These are phyloP conservation scores for Biscogniauxia sp. DNA, from an alignment of 2,329 filamentous ascomycete species.

Conservation along the genomic window DNA sequence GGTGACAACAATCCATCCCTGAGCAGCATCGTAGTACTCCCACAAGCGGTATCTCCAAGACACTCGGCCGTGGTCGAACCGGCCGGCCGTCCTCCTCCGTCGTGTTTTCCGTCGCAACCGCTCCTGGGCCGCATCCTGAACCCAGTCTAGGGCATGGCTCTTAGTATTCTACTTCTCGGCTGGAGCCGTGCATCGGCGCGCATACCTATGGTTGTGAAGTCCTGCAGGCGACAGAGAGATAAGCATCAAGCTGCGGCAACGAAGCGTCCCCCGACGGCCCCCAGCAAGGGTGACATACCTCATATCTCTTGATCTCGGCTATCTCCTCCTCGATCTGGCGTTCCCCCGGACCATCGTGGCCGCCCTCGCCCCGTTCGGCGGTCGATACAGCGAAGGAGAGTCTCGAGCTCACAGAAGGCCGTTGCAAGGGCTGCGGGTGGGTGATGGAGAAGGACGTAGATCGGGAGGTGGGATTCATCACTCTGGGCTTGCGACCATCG, in stretches of 20 bases:
- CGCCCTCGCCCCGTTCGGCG: conserved; percentile 60
- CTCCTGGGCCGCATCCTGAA: conserved; percentile 92
- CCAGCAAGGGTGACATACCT: conserved; percentile 46
- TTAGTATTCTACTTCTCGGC: conserved; percentile 31
- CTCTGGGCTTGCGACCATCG: conserved; percentile 39
- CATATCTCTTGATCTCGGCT: conserved; percentile 95
- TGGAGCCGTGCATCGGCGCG: conserved; percentile 19
- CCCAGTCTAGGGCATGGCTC: conserved; percentile 69
- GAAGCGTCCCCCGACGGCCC: not conserved
- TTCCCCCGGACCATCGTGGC: conserved; percentile 52
- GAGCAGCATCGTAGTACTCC: conserved; percentile 91
- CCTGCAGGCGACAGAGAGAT: conserved; percentile 41
- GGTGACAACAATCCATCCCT: conserved; percentile 97
- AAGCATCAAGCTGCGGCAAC: conserved; percentile 1
- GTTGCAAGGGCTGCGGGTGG: conserved; percentile 39
- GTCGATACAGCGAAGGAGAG: conserved; percentile 66
- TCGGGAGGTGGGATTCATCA: conserved; percentile 45
- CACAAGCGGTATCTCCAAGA: conserved; percentile 79
- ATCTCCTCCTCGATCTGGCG: conserved; percentile 89
- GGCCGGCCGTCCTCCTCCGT: conserved; percentile 68
- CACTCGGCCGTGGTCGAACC: conserved; percentile 65
- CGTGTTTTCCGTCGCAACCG: conserved; percentile 76
- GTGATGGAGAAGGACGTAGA: conserved; percentile 55
- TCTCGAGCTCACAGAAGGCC: conserved; percentile 61
- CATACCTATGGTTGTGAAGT: conserved; percentile 90